Evolutionary conservation across 768 basidiomycete genomes (phyloP), one percentile per base, ranked within the genome.

Genomic region (Boletus vermiculosoides): DNA sequence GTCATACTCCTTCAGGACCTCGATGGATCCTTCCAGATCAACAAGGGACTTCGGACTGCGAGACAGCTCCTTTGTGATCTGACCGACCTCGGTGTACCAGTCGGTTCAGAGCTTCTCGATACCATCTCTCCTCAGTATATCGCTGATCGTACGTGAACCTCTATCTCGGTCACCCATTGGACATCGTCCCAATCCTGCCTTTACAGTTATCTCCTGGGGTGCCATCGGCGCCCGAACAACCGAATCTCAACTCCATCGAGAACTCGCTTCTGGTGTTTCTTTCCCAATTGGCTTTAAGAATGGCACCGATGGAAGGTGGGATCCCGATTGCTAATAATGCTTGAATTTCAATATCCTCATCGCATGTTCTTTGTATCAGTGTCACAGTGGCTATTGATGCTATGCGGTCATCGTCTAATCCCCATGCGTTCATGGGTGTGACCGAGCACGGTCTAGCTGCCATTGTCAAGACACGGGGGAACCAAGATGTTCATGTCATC

Each of bases 231-330:
- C 97, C 2, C 83, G 97, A 52, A 98, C 97, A 1, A 99, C 97
- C 37, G 97, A 99, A 73, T 92, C 90, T 4, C 96, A 98, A 74
- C 85, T 99, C 9, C 97, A 98, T 69, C 87, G 97, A 56, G 97
- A 98, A 73, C 87, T 98, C 45, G 94, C 94, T 5, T 94, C 90
- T 4, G 96, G 95, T 67, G 88, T 92, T 25, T 97, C 95, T 50
- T 98, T 97, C 87, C 95, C 97, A 22, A 93, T 98, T 61, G 92
- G 94, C 10, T 99, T 99, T 86, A 99, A 99, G 76, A 99, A 99
- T 71, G 96, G 97, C 52, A 99, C 97, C 4, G 96, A 98, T 72
- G 97, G 97, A 53, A 86, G 85, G 84, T 83, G 61, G 53, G 73
- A 53, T 45, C 34, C 18, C 15, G 10, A 11, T 5, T 18, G 28